Base-by-base conservation (phyloP, 805 yeast species). In the Yarrowia divulgata region DNA sequence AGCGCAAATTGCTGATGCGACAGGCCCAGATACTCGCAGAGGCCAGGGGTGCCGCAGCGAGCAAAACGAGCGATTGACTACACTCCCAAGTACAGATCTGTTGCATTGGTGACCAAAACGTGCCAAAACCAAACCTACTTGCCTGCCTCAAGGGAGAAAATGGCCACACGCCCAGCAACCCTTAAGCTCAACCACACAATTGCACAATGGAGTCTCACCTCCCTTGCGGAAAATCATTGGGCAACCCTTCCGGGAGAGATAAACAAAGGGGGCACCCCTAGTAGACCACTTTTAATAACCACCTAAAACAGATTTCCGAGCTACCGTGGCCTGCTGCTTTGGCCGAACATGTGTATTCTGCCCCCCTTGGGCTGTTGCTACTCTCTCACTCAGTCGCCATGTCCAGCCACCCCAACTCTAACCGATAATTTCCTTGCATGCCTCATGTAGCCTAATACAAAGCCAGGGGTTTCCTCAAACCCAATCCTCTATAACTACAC, bases 391-490 rank as follows among this genome's bases (percentile, higher is more conserved):
- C 66, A 43, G 66, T 18, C 50, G 39, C 29, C 32, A 32, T 34
- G 46, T 42, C 66, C 66, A 60, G 66, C 66, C 66, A 60, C 66
- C 66, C 52, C 66, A 60, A 60, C 66, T 45, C 45, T 60, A 45
- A 32, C 42, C 52, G 40, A 34, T 45, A 45, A 60, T 60, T 60
- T 60, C 66, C 66, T 60, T 60, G 66, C 66, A 45, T 60, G 52
- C 42, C 42, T 34, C 66, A 60, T 60, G 66, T 42, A 60, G 52
- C 40, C 52, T 19, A 34, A 19, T 8, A 60, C 66, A 60, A 60
- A 60, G 66, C 66, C 66, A 60, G 66, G 66, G 66, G 66, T 43
- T 60, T 60, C 40, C 50, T 14, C 52, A 60, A 60, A 60, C 66
- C 52, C 42, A 43, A 45, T 43, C 66, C 52, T 29, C 40, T 45